Evolutionary conservation across 805 yeast genomes (phyloP), one percentile per base, ranked within the genome.

Genomic region (Teunomyces stri): DNA sequence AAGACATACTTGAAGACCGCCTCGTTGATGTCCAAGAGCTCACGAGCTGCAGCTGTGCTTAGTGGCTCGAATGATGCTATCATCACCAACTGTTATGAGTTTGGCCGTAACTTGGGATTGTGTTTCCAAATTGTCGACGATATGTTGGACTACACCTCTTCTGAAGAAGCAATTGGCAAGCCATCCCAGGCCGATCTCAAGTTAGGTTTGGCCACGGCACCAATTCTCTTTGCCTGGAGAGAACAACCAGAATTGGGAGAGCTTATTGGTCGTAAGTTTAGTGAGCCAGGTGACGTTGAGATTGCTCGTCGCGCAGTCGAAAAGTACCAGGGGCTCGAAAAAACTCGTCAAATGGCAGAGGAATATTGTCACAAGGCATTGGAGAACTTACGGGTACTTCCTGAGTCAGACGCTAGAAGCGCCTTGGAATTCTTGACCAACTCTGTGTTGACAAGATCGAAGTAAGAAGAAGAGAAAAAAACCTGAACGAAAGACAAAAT

Each of bases 81-180:
- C n/a, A 82, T 91, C 45, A 97, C 94, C 49, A 78, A 84, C 49
- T 85, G 95, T 58, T 94, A 92, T 66, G 84, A 87, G 56, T 94
- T 87, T 65, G 99, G 99, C 42, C 79, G 96, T 55, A 90, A 91
- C 65, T 72, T 94, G 47, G 99, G 99, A 0, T 78, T 94, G 34
- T 94, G 97, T 62, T 94, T 94, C 78, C 99, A 92, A 70, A 78
- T 94, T 49, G 95, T 94, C 15, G 99, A 94, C 68, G 99, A 94
- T 66, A 83, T 92, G 84, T 78, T 94, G 54, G 99, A 94, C 68
- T 94, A 89, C 65, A 89, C 97, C 0, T 84, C 89, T n/a, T 82
- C 91, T 27, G 88, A 89, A 15, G 81, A 80, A 36, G 82, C 87
- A 44, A 71, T 94, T 48, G 99, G 99, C 31, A 94, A 94, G 66